These are phyloP conservation scores for Hypoxylon sp. DNA, from an alignment of 2,329 filamentous ascomycete genomes.

Conservation along the genomic window DNA sequence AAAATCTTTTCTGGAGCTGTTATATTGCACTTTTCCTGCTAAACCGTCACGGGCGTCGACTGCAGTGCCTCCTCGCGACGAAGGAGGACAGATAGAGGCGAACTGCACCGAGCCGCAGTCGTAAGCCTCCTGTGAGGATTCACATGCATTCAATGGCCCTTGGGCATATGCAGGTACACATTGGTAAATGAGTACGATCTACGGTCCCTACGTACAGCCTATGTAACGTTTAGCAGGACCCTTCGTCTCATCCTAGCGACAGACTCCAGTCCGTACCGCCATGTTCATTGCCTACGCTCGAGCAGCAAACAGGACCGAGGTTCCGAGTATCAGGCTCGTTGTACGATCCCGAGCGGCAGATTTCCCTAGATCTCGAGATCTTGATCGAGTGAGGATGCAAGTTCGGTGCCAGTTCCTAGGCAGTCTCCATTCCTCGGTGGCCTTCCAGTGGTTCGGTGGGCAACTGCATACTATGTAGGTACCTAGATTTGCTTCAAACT, in stretches of 20 bases:
- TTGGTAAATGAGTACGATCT: slow-evolving; percentile 1
- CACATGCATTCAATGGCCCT: slow-evolving; percentile 2
- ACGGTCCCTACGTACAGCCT: slow-evolving; percentile 15
- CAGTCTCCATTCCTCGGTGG: slow-evolving; percentile 7
- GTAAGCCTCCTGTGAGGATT: slow-evolving; percentile 10
- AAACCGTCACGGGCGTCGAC: not conserved
- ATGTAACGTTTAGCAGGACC: slow-evolving; percentile 2
- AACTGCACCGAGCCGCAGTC: slow-evolving; percentile 8
- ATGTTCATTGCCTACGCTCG: not conserved
- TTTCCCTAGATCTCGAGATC: slow-evolving; percentile 15
- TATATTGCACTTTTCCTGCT: not conserved
- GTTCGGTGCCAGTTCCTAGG: not conserved
- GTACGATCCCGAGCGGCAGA: not conserved
- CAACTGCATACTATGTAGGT: slow-evolving; percentile 3
- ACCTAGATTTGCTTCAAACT: slow-evolving; percentile 5
- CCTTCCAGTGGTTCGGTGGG: slow-evolving; percentile 18
- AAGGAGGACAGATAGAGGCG: slow-evolving; percentile 6
- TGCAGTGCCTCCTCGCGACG: not conserved
- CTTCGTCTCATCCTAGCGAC: not conserved
- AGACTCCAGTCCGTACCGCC: slow-evolving; percentile 1
- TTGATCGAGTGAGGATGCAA: not conserved
- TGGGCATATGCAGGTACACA: slow-evolving; percentile 13
- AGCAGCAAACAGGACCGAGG: not conserved
- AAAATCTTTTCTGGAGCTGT: not conserved
- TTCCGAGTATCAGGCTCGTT: not conserved